phyloP scores from a whole-genome alignment of 2,329 filamentous ascomycete genomes.

The Cordyceps cicadae region DNA sequence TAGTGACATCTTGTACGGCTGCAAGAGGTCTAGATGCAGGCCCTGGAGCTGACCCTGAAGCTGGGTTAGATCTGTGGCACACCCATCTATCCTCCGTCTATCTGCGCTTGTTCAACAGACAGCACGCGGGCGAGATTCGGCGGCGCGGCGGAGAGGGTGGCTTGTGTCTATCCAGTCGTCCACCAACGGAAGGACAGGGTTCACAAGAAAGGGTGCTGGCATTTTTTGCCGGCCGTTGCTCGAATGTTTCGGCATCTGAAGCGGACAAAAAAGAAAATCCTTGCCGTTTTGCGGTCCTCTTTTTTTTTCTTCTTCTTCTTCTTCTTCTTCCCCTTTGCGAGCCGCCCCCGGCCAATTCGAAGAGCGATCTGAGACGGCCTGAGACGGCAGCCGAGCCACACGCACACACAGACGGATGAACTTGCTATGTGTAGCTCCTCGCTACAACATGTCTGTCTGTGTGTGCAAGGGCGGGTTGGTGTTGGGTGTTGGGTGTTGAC shows the following conservation, averaged over 20 bases:
- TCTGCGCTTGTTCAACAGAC: constrained; percentile 24
- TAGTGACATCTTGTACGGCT: constrained; percentile 7
- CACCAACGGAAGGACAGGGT: not conserved
- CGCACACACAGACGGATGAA: not conserved
- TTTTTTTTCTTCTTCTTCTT: not conserved
- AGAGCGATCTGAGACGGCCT: constrained; percentile 19
- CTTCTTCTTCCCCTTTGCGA: not conserved
- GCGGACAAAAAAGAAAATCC: not conserved
- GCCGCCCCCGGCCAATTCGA: constrained; percentile 12
- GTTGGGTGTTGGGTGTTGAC: too few species aligned
- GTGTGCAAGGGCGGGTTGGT: too few species aligned
- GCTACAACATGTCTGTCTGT: too few species aligned
- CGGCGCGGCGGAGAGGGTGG: constrained; percentile 10
- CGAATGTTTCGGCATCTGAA: not conserved
- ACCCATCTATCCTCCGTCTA: constrained; percentile 23
- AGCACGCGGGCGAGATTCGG: constrained; percentile 5
- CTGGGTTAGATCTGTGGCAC: constrained; percentile 30
- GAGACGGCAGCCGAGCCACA: constrained; percentile 14
- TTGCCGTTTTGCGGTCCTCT: not conserved
- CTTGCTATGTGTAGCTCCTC: too few species aligned
- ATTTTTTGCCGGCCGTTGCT: not conserved
- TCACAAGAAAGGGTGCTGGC: not conserved
- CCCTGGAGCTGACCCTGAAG: not conserved
- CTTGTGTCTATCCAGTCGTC: not conserved
- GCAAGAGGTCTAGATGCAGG: not conserved